These are phyloP conservation scores for Torulaspora pretoriensis DNA, from an alignment of 1,139 yeast species.

Conservation along the genomic window DNA sequence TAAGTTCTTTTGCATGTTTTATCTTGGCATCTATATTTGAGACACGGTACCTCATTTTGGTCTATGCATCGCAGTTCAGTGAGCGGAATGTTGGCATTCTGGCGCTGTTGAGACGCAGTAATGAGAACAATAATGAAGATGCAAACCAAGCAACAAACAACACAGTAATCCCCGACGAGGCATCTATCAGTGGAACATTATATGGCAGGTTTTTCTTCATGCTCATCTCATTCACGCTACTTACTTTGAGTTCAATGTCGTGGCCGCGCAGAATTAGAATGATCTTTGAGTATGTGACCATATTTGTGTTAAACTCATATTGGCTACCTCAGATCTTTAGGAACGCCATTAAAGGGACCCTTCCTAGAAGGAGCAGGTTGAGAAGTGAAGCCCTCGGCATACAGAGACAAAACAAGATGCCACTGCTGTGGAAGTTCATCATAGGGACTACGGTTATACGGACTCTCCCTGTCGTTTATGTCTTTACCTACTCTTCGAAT, in stretches of 20 bases:
- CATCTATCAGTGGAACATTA: slow-evolving; percentile 54
- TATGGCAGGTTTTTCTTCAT: slow-evolving; percentile 61
- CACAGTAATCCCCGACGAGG: slow-evolving; percentile 44
- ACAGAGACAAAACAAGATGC: slow-evolving; percentile 28
- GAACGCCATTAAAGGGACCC: slow-evolving; percentile 49
- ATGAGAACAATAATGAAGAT: slow-evolving; percentile 20
- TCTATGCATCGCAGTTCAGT: slow-evolving; percentile 67
- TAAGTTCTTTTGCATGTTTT: slow-evolving; percentile 66
- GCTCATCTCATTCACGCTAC: slow-evolving; percentile 54
- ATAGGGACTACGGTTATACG: slow-evolving; percentile 62
- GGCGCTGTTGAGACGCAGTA: slow-evolving; percentile 28
- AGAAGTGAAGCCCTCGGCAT: slow-evolving; percentile 17
- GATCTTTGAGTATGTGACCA: slow-evolving; percentile 52
- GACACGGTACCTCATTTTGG: slow-evolving; percentile 65
- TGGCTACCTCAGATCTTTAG: slow-evolving; percentile 92
- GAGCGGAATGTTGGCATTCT: slow-evolving; percentile 42
- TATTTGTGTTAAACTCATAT: slow-evolving; percentile 57
- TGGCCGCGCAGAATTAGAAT: slow-evolving; percentile 62
- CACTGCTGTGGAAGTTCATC: slow-evolving; percentile 47
- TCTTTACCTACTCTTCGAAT: slow-evolving; percentile 45
- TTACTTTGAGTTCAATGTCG: slow-evolving; percentile 52
- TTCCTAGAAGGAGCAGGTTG: slow-evolving; percentile 27
- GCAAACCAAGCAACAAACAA: slow-evolving; percentile 18
- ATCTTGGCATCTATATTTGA: slow-evolving; percentile 74
- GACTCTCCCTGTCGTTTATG: slow-evolving; percentile 59